Percentiles rank a stretch among this genome's conserved stretches.
Conservation (phyloP, 2,329 filamentous ascomycete species). For the Coniella vitis region DNA sequence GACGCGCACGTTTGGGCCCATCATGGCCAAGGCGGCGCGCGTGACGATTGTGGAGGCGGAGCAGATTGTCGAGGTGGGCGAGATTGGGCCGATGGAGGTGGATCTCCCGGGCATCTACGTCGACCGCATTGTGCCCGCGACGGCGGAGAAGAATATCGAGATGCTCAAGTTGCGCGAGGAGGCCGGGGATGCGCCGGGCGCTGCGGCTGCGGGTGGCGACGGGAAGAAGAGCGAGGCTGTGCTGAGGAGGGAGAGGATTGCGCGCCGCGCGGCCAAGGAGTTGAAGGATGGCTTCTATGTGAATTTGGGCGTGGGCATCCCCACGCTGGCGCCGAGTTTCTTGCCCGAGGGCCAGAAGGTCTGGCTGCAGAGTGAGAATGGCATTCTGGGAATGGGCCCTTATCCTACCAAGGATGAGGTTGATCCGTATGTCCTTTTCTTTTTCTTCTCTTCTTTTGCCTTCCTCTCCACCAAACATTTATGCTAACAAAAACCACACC, state of each 20-base stretch:
- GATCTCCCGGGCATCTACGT: conserved; percentile 79
- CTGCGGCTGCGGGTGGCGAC: conserved; percentile 25
- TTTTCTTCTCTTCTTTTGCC: background rate
- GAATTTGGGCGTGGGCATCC: conserved; percentile 73
- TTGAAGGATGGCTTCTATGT: conserved; percentile 75
- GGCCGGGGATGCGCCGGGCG: conserved; percentile 27
- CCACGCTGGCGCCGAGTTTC: conserved; percentile 75
- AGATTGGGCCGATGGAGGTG: conserved; percentile 66
- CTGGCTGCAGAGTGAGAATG: conserved; percentile 83
- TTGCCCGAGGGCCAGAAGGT: conserved; percentile 63
- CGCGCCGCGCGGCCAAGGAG: conserved; percentile 69
- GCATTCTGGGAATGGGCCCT: conserved; percentile 74
- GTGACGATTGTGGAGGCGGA: conserved; percentile 80
- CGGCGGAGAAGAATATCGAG: conserved; percentile 65
- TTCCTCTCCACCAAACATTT: background rate
- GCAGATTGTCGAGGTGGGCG: conserved; percentile 69
- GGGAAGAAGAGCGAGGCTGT: conserved; percentile 38
- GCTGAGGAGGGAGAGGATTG: conserved; percentile 62
- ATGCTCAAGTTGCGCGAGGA: conserved; percentile 51
- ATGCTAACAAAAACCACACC: background rate
- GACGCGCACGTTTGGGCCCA: conserved; percentile 65
- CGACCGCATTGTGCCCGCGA: conserved; percentile 71
- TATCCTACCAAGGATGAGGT: conserved; percentile 68
- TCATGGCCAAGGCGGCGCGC: conserved; percentile 76
- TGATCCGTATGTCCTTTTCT: conserved; percentile 44